Conservation (phyloP, 805 yeast species). For the Tetrapisispora iriomotensis region DNA sequence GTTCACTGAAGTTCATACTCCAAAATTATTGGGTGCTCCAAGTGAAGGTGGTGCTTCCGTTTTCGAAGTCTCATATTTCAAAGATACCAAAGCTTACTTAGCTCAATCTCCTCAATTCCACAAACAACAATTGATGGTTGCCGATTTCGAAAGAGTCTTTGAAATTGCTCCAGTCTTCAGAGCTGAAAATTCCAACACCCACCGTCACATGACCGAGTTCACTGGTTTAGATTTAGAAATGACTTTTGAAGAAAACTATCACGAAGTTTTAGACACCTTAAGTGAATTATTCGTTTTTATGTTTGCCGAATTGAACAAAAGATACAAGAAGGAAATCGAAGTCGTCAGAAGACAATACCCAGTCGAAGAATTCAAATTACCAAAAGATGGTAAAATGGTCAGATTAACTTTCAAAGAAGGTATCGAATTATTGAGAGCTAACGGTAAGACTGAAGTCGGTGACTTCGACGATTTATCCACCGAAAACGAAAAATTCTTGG, state of each 20-base stretch:
- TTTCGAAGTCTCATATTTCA: slow-evolving; percentile 87
- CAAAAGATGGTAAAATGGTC: slow-evolving; percentile 90
- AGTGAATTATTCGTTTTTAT: slow-evolving; percentile 77
- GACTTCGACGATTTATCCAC: slow-evolving; percentile 87
- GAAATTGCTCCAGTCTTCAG: slow-evolving; percentile 98
- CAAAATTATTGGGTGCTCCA: slow-evolving; percentile 89
- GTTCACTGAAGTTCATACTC: slow-evolving; percentile 91
- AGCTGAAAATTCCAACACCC: slow-evolving; percentile 98
- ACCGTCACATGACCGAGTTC: slow-evolving; percentile 98
- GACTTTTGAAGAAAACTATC: slow-evolving; percentile 97
- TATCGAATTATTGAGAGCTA: slow-evolving; percentile 71
- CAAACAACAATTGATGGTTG: slow-evolving; percentile 96
- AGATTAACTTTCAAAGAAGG: slow-evolving; percentile 86
- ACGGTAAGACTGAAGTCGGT: slow-evolving; percentile 59
- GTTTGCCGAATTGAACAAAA: slow-evolving; percentile 68
- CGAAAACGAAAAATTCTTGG: slow-evolving; percentile 89
- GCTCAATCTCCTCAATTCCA: slow-evolving; percentile 98
- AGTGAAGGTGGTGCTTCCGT: slow-evolving; percentile 98
- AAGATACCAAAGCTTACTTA: slow-evolving; percentile 70
- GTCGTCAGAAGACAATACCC: slow-evolving; percentile 91
- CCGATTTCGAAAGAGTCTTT: slow-evolving; percentile 92
- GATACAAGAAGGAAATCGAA: slow-evolving; percentile 79
- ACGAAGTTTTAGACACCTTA: slow-evolving; percentile 64
- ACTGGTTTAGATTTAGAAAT: slow-evolving; percentile 95
- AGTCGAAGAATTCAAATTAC: slow-evolving; percentile 93